Evolutionary conservation across 352 stramenopile genomes (phyloP), one percentile per base, ranked within the genome.

Genomic region (Phytophthora melonis): DNA sequence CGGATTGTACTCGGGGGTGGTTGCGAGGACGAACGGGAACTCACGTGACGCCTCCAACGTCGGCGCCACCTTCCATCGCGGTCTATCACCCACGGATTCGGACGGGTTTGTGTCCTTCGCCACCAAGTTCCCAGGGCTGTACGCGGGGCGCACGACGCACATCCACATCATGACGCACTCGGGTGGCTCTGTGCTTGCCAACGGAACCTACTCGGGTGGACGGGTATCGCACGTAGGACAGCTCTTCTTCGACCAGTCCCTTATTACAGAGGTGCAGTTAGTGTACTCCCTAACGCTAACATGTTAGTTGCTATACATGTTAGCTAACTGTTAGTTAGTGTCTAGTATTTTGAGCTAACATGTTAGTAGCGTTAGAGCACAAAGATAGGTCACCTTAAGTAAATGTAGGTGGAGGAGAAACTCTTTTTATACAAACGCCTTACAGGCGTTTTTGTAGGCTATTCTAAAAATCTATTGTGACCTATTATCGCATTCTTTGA

Each of bases 251-350:
- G 70, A 77, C 18, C 70, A 77, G 54, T 56, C 57, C 10, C 53
- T 77, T 30, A 77, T 74, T 59, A 67, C 53, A 14, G 65, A 77
- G 7, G 64, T 77, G 23, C n/a, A n/a, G n/a, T n/a, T n/a, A n/a
- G n/a, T n/a, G n/a, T n/a, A n/a, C n/a, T n/a, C n/a, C n/a, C n/a
- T n/a, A n/a, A n/a, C n/a, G n/a, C n/a, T n/a, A n/a, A n/a, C n/a
- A n/a, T n/a, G n/a, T n/a, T n/a, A n/a, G n/a, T n/a, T n/a, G n/a
- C n/a, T n/a, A n/a, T n/a, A n/a, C n/a, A n/a, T n/a, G n/a, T n/a
- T n/a, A n/a, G n/a, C n/a, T n/a, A n/a, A n/a, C n/a, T n/a, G n/a
- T n/a, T n/a, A n/a, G n/a, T n/a, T n/a, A n/a, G n/a, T n/a, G n/a
- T n/a, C n/a, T n/a, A n/a, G n/a, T n/a, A n/a, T n/a, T n/a, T n/a